A percentile compares a stretch with the other conserved stretches of the same genome.
Conservation (phyloP, 1,139 yeast genomes). For the Yamadazyma conglobata region DNA sequence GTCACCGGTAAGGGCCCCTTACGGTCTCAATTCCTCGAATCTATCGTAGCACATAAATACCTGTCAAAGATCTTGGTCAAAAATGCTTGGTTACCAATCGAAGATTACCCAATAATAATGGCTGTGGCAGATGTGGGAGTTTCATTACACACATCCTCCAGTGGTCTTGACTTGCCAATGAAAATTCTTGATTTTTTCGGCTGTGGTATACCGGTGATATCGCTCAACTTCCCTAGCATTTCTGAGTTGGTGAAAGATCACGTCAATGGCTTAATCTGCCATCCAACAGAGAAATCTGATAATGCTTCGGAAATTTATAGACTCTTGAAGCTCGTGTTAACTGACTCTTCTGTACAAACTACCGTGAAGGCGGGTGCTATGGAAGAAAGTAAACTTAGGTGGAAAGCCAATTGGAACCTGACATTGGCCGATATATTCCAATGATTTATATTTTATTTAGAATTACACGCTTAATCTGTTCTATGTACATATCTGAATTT, state of each 20-base stretch:
- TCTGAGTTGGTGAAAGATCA: conserved; percentile 53
- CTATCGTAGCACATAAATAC: conserved; percentile 41
- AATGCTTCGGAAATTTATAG: conserved; percentile 44
- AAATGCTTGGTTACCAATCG: conserved; percentile 74
- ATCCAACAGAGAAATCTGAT: conserved; percentile 13
- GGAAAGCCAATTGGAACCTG: conserved; percentile 73
- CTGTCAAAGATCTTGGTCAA: conserved; percentile 49
- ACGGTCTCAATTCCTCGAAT: conserved; percentile 45
- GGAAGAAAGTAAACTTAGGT: conserved; percentile 59
- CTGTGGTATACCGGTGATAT: conserved; percentile 87
- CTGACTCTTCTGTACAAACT: conserved; percentile 28
- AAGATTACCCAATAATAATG: conserved; percentile 75
- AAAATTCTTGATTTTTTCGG: conserved; percentile 96
- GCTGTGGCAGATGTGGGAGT: conserved; percentile 83
- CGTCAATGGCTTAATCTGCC: conserved; percentile 43
- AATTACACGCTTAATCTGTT: conserved; percentile 22
- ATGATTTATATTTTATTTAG: conserved; percentile 16
- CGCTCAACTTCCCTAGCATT: conserved; percentile 72
- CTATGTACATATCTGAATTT: not conserved
- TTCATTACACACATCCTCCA: conserved; percentile 85
- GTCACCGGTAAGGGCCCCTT: conserved; percentile 97
- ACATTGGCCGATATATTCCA: conserved; percentile 20
- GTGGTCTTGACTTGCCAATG: conserved; percentile 96
- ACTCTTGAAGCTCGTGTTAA: conserved; percentile 44
- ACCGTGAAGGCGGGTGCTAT: conserved; percentile 66